Base-by-base conservation (phyloP, 768 basidiomycete genomes). In the Rhizopogon sp. region DNA sequence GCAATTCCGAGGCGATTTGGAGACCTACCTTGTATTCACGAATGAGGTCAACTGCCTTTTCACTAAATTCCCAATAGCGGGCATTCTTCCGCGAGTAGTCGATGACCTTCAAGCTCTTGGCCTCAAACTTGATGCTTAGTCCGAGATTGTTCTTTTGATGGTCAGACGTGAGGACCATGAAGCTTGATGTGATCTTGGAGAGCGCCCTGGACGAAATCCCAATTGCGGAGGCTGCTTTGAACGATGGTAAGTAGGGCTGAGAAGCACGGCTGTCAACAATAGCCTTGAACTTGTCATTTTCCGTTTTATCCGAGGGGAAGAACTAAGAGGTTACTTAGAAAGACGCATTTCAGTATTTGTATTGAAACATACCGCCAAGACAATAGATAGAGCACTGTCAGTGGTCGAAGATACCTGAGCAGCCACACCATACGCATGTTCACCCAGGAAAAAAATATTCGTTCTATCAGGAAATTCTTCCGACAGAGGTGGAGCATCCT, bases 381-480 rank as follows among this genome's bases (percentile, higher is more conserved):
- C 72, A 46, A 98, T 89, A 9, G 92, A 87, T 11, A 98, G 72
- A 1, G 82, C 75, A 2, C 79, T 77, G 3, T 88, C 81, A 0
- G 80, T 80, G 0, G 93, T 91, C 0, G 73, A 79, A 39, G 83
- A 79, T 10, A 99, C 92, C 63, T 94, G 90, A 0, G 95, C 94
- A 13, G 96, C 93, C 3, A 91, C 87, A n/a, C 97, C 97, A 64
- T 96, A 99, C 0, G 90, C 93, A 66, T 93, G 87, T 64, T 91
- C 88, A 14, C 96, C 95, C 6, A 98, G 79, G 83, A 98, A 98
- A 73, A 99, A 97, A 29, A 98, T 90, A 66, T 88, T 91, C 68
- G 84, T 89, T 1, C 89, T 91, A 0, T 83, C 84, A 0, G 95
- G 94, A 72, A 92, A 98, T 66, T 98, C 97, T 52, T 93, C 86